Evolutionary conservation across 768 basidiomycete species (phyloP), one percentile per base, ranked within the genome.

Genomic region (Guyanaporus albipodus): DNA sequence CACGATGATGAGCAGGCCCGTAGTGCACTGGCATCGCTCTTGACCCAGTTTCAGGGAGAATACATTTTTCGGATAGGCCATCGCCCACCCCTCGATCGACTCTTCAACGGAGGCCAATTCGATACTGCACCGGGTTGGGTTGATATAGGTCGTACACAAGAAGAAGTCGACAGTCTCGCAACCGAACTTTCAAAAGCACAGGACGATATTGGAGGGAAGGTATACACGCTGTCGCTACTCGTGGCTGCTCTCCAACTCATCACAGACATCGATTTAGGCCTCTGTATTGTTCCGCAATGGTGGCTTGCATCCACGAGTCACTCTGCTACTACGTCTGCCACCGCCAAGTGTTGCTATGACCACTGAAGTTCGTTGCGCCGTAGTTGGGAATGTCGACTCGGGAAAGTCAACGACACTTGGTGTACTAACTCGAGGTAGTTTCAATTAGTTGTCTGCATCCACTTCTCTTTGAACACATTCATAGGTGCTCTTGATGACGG

Each of bases 361-460:
- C n/a, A 85, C 89, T 7, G 95, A 99, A 68, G 91, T 96, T 2
- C 80, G 96, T 26, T 91, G 93, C 57, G 94, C 95, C 0, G 93
- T 96, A 2, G 91, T 97, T 6, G 96, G 96, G 4, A 98, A 96
- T 60, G 91, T 93, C 23, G 87, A 90, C 61, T 87, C 89, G 44
- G 95, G 95, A 0, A 98, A 98, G 66, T 91, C 88, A 3, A 95
- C 94, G 15, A 95, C 91, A 10, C 73, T 96, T 15, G 94, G 94
- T 38, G 96, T 98, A 8, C 71, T 99, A 10, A 98, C 95, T n/a
- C 76, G 93, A 65, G 95, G 93, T 77, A 72, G 55, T 56, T 35
- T 26, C 21, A 28, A 23, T 29, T 53, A 53, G 9, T 46, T 59
- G 34, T 66, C 49, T 21, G 45, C n/a, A n/a, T n/a, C n/a, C n/a